Evolutionary conservation across 768 basidiomycete genomes (phyloP), one percentile per base, ranked within the genome.

Genomic region (Lactifluus subvellereus): DNA sequence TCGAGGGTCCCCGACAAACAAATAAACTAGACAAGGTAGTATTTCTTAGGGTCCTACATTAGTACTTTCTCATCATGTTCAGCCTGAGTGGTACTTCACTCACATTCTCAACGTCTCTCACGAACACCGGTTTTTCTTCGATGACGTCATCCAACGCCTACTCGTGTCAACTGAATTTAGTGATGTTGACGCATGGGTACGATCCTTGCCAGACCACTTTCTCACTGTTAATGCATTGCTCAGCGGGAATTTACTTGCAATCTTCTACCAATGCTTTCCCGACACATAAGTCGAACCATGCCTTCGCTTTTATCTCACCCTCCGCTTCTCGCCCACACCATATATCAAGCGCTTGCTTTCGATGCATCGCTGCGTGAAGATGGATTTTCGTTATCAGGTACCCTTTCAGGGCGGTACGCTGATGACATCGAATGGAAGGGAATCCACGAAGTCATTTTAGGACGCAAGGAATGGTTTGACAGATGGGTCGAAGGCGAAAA

Each of bases 1-100:
- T 98, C 65, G 94, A 98, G 61, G 85, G 90, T 0, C 79, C 83
- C 18, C 80, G 93, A 40, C 83, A 85, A 67, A 99, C 97, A 0
- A 99, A 98, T 73, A 81, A 91, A 56, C 73, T 94, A 10, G 96
- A 98, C 76, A 98, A 98, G 84, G 94, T 90, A 56, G 2, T 57
- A 60, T 42, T 37, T 38, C 9, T 32, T 3, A 6, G 27, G 3
- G 8, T 18, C 42, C 27, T 47, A 20, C 20, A 10, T 49, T 10
- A 27, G 30, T 37, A 1, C 16, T 22, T 59, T 38, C 56, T 54
- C 30, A 52, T 52, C 14, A 14, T 6, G 30, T 61, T 27, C 70
- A 96, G 93, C 96, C 97, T 1, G 97, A 98, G 73, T 98, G 95
- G 92, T 98, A 92, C 70, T 91, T 98, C 71, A 88, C 93, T 2